Base-by-base conservation (phyloP, 2,329 filamentous ascomycete species). In the Ambrosiella xylebori region DNA sequence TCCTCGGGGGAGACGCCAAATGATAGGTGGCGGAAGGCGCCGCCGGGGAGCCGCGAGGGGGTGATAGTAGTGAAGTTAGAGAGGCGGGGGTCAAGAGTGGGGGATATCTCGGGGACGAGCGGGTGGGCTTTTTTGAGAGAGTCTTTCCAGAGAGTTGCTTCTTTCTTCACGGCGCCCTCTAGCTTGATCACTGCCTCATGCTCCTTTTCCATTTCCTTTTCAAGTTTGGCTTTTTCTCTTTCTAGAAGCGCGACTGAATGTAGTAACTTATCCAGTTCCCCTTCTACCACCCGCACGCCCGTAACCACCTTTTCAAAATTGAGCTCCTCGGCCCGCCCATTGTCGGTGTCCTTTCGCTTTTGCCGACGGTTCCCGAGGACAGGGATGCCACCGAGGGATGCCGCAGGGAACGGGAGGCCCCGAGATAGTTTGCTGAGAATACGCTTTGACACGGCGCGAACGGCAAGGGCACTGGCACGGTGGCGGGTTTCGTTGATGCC, bases 401-500 rank as follows among this genome's bases (percentile, higher is more conserved):
- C 73, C 0, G 79, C 80, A 1, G 84, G 84, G 65, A 88, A 86
- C n/a, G 82, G 82, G 56, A 85, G 72, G 9, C 78, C 79, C 39
- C 74, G 76, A 13, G 72, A 68, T 5, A 87, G 69, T 64, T 82
- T 83, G 53, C 72, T 74, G 40, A 76, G 69, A 39, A 88, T 71
- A 56, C 75, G 76, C 45, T 74, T 73, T 7, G 79, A 70, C 35
- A 84, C 73, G 44, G 73, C 72, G 41, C 75, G 71, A 6, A 88
- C 71, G 19, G 78, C 78, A 1, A 74, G 69, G 7, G 79, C 71
- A 8, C 81, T 80, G 59, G 80, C 74, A 13, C 73, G 71, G 59
- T 75, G 74, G 50, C 74, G 71, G 58, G 74, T 67, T 60, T 73
- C 69, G 61, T 75, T 70, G 60, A 70, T 68, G 15, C 75, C 71